These are phyloP conservation scores for Pythium myriotylum DNA, from an alignment of 352 stramenopile genomes.

Conservation along the genomic window DNA sequence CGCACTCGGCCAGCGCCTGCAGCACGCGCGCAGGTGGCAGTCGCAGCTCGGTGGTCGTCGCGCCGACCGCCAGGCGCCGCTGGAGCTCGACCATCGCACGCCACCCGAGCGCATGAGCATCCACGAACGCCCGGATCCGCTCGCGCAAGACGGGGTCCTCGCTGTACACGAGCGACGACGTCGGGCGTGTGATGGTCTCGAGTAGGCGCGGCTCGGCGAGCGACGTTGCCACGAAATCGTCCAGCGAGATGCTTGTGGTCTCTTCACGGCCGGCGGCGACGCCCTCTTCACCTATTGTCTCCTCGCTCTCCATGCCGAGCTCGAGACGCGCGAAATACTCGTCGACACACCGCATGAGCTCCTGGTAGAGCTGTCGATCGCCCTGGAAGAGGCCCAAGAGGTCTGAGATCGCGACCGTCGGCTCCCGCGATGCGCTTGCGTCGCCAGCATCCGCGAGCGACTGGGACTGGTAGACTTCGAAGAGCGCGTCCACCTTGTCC, in stretches of 20 bases:
- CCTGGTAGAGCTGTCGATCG: conserved; percentile 44
- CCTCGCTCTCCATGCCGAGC: conserved; percentile 12
- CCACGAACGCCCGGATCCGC: conserved; percentile 31
- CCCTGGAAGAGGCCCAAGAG: conserved; percentile 48
- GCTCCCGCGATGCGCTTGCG: neutral
- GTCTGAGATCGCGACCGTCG: conserved; percentile 43
- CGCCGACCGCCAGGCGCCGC: conserved; percentile 18
- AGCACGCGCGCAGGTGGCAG: conserved; percentile 6
- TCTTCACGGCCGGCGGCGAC: conserved; percentile 15
- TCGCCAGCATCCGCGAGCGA: neutral
- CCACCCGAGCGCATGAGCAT: conserved; percentile 30
- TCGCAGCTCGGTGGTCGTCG: neutral
- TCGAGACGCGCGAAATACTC: conserved; percentile 52
- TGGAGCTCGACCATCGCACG: conserved; percentile 31
- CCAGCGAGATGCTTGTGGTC: conserved; percentile 38
- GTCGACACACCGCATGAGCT: conserved; percentile 50
- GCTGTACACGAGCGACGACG: conserved; percentile 30
- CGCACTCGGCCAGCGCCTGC: neutral
- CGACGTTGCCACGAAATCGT: conserved; percentile 45
- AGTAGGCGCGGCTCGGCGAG: conserved; percentile 41
- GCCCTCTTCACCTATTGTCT: neutral
- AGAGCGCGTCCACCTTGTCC: conserved; percentile 47
- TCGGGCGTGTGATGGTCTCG: conserved; percentile 40
- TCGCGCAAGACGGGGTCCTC: conserved; percentile 34
- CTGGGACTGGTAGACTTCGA: conserved; percentile 34